phyloP scores from a whole-genome alignment of 768 basidiomycete species.

The Butyriboletus loyo region DNA sequence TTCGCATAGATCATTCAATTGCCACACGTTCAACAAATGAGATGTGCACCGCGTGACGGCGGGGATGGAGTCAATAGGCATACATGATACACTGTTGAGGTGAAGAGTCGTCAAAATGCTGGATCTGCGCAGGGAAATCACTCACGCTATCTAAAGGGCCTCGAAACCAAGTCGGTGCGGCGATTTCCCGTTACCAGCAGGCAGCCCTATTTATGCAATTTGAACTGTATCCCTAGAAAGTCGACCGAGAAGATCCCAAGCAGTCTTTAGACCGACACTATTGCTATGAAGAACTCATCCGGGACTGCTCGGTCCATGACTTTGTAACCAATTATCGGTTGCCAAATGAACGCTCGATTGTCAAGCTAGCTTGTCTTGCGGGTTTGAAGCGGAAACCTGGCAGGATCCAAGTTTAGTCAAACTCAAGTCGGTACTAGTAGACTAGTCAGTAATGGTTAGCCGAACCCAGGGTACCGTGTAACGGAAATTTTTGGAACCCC shows the following conservation, averaged over 20 bases:
- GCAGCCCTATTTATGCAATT: not conserved
- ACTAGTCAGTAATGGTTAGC: not conserved
- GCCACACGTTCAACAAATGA: not conserved
- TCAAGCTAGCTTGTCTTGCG: not conserved
- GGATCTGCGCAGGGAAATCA: slow-evolving; percentile 1
- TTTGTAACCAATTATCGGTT: too few species aligned
- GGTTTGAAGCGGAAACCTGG: not conserved
- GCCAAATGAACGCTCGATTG: too few species aligned
- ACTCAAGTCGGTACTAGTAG: not conserved
- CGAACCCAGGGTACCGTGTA: not conserved
- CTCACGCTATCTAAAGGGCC: not conserved
- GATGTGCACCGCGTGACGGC: not conserved
- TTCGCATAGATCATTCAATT: not conserved
- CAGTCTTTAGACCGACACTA: too few species aligned
- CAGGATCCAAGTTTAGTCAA: not conserved
- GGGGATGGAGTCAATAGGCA: not conserved
- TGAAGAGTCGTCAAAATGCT: not conserved
- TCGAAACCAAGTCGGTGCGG: not conserved
- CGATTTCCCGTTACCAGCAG: not conserved
- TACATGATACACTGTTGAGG: not conserved
- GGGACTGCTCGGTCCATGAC: not conserved
- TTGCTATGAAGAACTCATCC: not conserved
- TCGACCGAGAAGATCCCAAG: not conserved
- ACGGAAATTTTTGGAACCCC: slow-evolving; percentile 46
- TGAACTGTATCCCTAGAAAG: not conserved